Base-by-base conservation (phyloP, 495 filamentous ascomycete genomes). In the Friedmanniomyces simplex region DNA sequence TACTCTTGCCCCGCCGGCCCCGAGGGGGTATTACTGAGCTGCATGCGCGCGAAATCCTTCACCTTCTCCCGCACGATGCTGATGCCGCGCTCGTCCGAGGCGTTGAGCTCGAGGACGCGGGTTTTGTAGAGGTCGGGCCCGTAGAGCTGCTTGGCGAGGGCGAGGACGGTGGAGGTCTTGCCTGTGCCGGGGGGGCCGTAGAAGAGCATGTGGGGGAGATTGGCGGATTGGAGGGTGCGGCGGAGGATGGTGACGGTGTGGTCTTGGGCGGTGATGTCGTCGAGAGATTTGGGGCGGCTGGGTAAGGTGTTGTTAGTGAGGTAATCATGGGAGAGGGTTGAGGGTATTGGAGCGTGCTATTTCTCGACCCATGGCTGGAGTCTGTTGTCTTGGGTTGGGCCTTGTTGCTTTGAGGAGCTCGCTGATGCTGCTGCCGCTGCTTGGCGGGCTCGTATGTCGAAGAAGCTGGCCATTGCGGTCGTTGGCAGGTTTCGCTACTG, bases 201-300 rank as follows among this genome's bases (percentile, higher is more conserved):
- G 77, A 97, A 97, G 68, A 99, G 88, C 89, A 99, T 96, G 71
- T 99, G 94, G 21, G 93, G 93, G 48, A 99, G 85, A 68, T 98
- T 98, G 48, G 89, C 86, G 68, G 91, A 86, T 80, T 96, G 91
- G 18, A 99, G 77, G 24, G 89, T 96, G 64, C 91, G 83, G 67
- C 88, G 84, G 26, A 99, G 84, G 60, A 97, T 85, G 55, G 85
- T 88, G 54, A 94, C 88, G 20, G 94, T 96, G 73, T 99, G 93
- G 68, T 97, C 91, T 82, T 99, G 93, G 1, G 93, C 93, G 28
- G 93, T 88, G 52, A 99, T 89, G 82, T 99, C 93, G 66, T 82
- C 86, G 45, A 99, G 79, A 22, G 82, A 89, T 73, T 93, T 96
- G 8, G 93, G 93, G 13, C 94, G 90, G 67, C 93, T 98, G 28